Evolutionary conservation across 768 basidiomycete genomes (phyloP).

Genomic region (Thelephora ganbajun): DNA sequence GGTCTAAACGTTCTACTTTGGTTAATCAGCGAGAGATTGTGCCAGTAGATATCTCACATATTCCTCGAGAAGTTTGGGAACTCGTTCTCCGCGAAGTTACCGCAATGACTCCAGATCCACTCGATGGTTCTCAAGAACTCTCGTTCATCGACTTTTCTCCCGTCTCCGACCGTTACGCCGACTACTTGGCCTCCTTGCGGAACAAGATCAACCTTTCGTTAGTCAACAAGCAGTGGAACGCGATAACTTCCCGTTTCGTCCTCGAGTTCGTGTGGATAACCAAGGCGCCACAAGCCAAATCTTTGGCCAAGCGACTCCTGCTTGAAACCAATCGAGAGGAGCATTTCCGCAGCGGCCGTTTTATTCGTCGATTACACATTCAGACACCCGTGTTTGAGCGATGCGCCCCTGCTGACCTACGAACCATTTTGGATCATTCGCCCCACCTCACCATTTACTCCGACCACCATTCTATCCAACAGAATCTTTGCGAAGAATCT

Average conservation of each 20-base stretch:
- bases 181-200: constrained; percentile 33
- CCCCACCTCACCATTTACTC: constrained; percentile 46
- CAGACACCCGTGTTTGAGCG: constrained; percentile 54
- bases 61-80: constrained; percentile 58
- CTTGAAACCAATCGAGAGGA: constrained; percentile 20
- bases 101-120: constrained; percentile 26
- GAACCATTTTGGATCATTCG: constrained; percentile 54
- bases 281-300: constrained; percentile 34
- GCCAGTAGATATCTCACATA: neutral
- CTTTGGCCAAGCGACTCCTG: constrained; percentile 29
- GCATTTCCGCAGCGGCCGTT: constrained; percentile 22
- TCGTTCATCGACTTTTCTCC: constrained; percentile 40
- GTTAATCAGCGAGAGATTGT: neutral
- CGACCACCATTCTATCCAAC: constrained; percentile 51
- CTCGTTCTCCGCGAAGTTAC: constrained; percentile 48
- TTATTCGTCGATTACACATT: constrained; percentile 53
- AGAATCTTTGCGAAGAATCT: constrained; percentile 32
- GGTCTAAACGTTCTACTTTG: neutral
- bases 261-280: constrained; percentile 64
- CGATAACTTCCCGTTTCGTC: constrained; percentile 36
- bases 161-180: constrained; percentile 24
- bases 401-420: constrained; percentile 50
- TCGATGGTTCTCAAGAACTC: constrained; percentile 33
- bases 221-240: constrained; percentile 44
- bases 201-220: constrained; percentile 36